These are phyloP conservation scores for Fusarium protoensiforme DNA, from an alignment of 2,329 filamentous ascomycete genomes.

Conservation along the genomic window DNA sequence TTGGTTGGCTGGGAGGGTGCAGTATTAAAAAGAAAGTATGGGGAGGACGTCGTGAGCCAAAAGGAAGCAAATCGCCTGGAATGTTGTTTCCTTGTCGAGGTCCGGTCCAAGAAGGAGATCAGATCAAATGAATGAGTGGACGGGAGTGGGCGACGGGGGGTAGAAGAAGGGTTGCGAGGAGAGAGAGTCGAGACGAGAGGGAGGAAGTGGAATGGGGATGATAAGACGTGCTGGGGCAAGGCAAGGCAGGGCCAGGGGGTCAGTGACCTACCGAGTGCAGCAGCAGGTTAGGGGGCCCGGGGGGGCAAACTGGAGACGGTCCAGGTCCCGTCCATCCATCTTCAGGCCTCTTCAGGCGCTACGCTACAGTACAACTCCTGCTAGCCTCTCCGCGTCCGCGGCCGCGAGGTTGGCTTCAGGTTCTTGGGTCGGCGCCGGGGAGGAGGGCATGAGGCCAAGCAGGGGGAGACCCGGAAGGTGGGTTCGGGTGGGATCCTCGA, in stretches of 20 bases:
- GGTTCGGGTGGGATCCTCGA: conserved; percentile 3
- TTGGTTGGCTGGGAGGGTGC: conserved; percentile 1
- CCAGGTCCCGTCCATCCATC: not conserved
- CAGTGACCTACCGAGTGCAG: conserved; percentile 11
- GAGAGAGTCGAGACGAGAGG: conserved; percentile 26
- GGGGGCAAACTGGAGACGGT: not conserved
- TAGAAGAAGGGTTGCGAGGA: conserved; percentile 35
- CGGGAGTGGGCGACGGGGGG: conserved; percentile 38
- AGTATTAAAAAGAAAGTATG: conserved; percentile 39
- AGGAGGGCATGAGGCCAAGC: conserved; percentile 15
- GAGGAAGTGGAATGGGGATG: conserved; percentile 28
- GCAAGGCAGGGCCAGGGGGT: not conserved
- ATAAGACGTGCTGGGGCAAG: conserved; percentile 23
- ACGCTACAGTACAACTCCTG: not conserved
- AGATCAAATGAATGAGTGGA: conserved; percentile 40
- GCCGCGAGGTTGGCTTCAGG: not conserved
- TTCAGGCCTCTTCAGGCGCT: not conserved
- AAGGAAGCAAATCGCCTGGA: conserved; percentile 42
- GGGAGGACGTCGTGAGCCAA: conserved; percentile 29
- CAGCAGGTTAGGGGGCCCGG: not conserved
- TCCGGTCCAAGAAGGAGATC: conserved; percentile 42
- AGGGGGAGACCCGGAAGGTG: conserved; percentile 32
- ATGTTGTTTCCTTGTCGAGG: conserved; percentile 37
- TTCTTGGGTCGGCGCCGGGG: conserved; percentile 10
- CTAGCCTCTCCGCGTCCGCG: not conserved